Evolutionary conservation across 2,329 filamentous ascomycete species (phyloP), one percentile per base, ranked within the genome.

Genomic region (Fonsecaea multimorphosa): DNA sequence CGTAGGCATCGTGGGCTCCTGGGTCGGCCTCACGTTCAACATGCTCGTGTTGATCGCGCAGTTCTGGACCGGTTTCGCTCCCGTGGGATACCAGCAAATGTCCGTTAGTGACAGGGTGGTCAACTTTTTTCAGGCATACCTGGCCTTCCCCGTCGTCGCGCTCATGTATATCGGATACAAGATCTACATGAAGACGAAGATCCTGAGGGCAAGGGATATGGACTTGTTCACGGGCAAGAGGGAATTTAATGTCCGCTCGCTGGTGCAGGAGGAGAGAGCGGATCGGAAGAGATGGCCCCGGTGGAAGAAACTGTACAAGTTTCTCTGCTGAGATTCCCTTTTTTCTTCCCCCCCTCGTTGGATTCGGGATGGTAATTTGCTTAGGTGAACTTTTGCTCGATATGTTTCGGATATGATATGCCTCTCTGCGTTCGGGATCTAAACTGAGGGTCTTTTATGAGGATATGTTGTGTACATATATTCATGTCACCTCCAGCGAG

Each of bases 171-270:
- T 91, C 11, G 82, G 77, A 0, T 94, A 96, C 79, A 96, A 96
- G 79, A 16, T 95, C 36, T 90, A 83, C 77, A 91, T 86, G 75
- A 83, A 83, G 63, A 96, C 93, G 1, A 80, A 82, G 1, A 83
- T 92, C 64, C 84, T 97, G 51, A 82, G 84, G 19, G 79, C 85
- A 36, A 82, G 84, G 58, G 89, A 96, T 68, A 96, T 97, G 88
- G 93, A 97, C 78, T 80, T 97, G 68, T 86, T 90, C 66, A 96
- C 93, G 0, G 94, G 94, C 1, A 87, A 93, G 31, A 84, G 93
- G 29, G 92, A 97, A 74, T 85, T 97, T 64, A 93, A 97, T 75
- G 80, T 97, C 52, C 87, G 88, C 31, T 86, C 91, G 66, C 79
- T 98, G 57, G 82, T 96, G 57, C 88, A 89, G 49, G 90, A 96